Evolutionary conservation across 1,284 basidiomycete species (phyloP).

Genomic region (Trichosporon faecale): DNA sequence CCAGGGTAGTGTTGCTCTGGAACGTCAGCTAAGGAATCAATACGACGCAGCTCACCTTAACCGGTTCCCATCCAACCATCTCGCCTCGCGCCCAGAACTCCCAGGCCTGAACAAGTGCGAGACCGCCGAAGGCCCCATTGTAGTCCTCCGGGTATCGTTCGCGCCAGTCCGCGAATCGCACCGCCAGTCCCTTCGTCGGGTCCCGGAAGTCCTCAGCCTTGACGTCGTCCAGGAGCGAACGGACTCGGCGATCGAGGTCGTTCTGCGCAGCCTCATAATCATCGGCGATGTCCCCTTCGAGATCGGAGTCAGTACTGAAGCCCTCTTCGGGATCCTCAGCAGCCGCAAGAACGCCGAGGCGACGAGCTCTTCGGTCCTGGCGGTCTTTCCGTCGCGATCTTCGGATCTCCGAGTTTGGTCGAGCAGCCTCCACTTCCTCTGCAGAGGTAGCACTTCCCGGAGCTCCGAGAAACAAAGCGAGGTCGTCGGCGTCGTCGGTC

Average conservation of each 20-base stretch:
- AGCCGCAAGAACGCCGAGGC: slow-evolving; percentile 36
- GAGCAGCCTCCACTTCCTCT: slow-evolving; percentile 47
- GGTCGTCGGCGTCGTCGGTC: slow-evolving; percentile 76
- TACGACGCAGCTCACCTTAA: slow-evolving; percentile 59
- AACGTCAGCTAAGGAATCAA: background rate
- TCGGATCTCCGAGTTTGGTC: slow-evolving; percentile 54
- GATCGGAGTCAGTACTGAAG: slow-evolving; percentile 76
- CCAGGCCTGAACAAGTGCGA: slow-evolving; percentile 87
- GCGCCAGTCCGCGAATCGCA: slow-evolving; percentile 77
- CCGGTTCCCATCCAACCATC: slow-evolving; percentile 79
- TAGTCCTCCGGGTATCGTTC: slow-evolving; percentile 75
- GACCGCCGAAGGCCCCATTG: slow-evolving; percentile 79
- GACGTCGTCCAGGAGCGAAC: slow-evolving; percentile 71
- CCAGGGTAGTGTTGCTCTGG: slow-evolving; percentile 62
- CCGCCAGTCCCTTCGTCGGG: slow-evolving; percentile 67
- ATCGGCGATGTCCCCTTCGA: slow-evolving; percentile 62
- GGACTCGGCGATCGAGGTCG: slow-evolving; percentile 58
- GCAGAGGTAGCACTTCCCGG: slow-evolving; percentile 44
- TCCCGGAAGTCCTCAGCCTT: slow-evolving; percentile 78
- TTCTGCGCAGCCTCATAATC: slow-evolving; percentile 68
- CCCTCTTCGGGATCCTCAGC: slow-evolving; percentile 62
- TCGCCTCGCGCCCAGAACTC: slow-evolving; percentile 92
- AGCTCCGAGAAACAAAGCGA: slow-evolving; percentile 68
- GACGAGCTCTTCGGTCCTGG: slow-evolving; percentile 54
- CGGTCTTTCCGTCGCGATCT: slow-evolving; percentile 61